These are phyloP conservation scores for Trebouxia gelatinosa DNA, from an alignment of 163 green algal genomes.

Conservation along the genomic window DNA sequence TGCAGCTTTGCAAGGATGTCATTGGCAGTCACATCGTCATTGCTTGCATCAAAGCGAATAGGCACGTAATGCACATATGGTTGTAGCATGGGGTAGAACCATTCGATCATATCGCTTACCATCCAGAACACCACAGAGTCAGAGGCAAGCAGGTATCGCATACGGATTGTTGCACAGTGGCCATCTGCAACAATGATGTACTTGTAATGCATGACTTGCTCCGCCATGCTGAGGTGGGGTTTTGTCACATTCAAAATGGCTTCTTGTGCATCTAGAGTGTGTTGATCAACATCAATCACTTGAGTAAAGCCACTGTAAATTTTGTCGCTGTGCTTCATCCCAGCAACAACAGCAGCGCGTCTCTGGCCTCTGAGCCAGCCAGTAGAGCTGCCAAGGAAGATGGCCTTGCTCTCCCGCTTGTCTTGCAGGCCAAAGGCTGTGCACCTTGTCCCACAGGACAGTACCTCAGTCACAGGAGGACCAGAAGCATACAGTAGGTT, in stretches of 20 bases:
- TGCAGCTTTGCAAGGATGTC: background rate
- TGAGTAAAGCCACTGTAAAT: background rate
- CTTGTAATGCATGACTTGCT: constrained; percentile 17
- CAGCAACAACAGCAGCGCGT: background rate
- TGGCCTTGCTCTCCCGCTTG: background rate
- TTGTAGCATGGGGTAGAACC: constrained; percentile 32
- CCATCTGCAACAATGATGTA: constrained; percentile 35
- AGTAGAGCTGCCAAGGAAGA: constrained; percentile 22
- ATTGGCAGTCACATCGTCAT: too few species aligned
- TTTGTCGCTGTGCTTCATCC: background rate
- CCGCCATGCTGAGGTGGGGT: background rate
- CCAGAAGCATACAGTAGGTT: constrained; percentile 5
- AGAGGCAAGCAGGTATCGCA: constrained; percentile 27
- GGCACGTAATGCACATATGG: constrained; percentile 32
- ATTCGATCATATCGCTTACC: constrained; percentile 22
- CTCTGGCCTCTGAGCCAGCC: constrained; percentile 13
- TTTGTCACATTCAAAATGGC: background rate
- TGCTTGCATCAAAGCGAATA: background rate
- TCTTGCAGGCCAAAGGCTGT: background rate
- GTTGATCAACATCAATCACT: background rate
- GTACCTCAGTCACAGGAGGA: background rate
- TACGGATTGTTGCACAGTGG: constrained; percentile 28
- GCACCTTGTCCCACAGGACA: background rate
- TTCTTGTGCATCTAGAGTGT: too few species aligned
- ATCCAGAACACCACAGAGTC: constrained; percentile 26